These are phyloP conservation scores for Hebeloma cylindrosporum DNA, from an alignment of 768 basidiomycete species.

Conservation along the genomic window DNA sequence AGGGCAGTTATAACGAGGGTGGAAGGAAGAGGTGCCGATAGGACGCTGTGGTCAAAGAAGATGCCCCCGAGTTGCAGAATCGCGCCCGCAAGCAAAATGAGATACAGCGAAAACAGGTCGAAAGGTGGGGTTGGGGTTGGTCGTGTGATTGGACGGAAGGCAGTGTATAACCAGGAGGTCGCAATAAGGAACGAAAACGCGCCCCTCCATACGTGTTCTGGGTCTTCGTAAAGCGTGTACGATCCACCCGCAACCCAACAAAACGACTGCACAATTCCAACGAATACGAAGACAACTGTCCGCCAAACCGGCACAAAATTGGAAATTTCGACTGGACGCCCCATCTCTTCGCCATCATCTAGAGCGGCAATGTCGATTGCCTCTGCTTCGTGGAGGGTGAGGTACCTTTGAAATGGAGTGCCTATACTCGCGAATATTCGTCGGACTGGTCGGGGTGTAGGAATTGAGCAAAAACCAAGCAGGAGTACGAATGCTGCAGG, in stretches of 20 bases:
- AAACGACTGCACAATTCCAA: slow-evolving; percentile 57
- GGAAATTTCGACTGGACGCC: slow-evolving; percentile 19
- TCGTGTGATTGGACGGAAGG: slow-evolving; percentile 50
- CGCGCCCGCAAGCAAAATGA: slow-evolving; percentile 44
- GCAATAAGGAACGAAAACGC: slow-evolving; percentile 49
- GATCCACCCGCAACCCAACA: slow-evolving; percentile 61
- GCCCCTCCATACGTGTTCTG: slow-evolving; percentile 31
- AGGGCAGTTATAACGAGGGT: slow-evolving; percentile 28
- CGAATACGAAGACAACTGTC: slow-evolving; percentile 51
- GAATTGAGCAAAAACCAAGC: slow-evolving; percentile 39
- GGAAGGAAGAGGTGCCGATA: slow-evolving; percentile 43
- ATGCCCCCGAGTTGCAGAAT: slow-evolving; percentile 53
- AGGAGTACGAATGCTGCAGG: slow-evolving; percentile 48
- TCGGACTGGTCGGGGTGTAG: slow-evolving; percentile 25
- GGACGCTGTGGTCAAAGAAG: slow-evolving; percentile 49
- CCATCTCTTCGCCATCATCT: slow-evolving; percentile 23
- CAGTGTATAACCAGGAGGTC: slow-evolving; percentile 65
- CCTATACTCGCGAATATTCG: slow-evolving; percentile 27
- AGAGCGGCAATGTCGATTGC: slow-evolving; percentile 34
- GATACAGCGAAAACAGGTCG: slow-evolving; percentile 63
- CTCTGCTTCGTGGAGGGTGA: slow-evolving; percentile 59
- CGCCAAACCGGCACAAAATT: slow-evolving; percentile 54
- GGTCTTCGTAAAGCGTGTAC: slow-evolving; percentile 46
- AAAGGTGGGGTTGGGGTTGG: slow-evolving; percentile 59
- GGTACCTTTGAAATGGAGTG: slow-evolving; percentile 38